phyloP scores from a whole-genome alignment of 352 stramenopile species.

The Phytopythium sindhum region DNA sequence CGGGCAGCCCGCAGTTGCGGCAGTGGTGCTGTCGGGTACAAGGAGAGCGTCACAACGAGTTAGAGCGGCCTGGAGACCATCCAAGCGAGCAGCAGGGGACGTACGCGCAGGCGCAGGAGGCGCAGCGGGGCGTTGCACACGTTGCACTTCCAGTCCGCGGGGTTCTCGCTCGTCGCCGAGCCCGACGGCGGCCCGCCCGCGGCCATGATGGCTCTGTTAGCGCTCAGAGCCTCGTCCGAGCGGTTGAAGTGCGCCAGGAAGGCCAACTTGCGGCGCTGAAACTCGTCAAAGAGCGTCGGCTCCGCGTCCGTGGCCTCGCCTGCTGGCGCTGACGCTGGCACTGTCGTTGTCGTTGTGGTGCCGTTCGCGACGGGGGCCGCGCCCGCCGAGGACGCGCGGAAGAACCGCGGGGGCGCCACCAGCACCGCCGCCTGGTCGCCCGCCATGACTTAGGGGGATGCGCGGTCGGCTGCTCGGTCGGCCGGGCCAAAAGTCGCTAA shows the following conservation, averaged over 20 bases:
- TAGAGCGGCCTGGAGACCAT: not conserved
- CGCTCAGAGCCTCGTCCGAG: constrained; percentile 7
- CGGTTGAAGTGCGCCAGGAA: constrained; percentile 50
- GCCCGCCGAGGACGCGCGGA: not conserved
- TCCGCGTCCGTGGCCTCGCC: constrained; percentile 17
- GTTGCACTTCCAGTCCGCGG: constrained; percentile 53
- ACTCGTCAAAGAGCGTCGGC: constrained; percentile 27
- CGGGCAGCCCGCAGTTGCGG: constrained; percentile 56
- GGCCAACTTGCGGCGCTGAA: constrained; percentile 44
- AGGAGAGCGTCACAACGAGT: not conserved
- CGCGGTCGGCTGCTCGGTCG: not conserved
- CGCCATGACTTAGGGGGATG: not conserved
- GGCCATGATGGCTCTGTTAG: constrained; percentile 11
- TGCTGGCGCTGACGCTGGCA: not conserved
- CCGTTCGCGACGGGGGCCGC: constrained; percentile 2
- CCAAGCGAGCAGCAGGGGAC: constrained; percentile 14
- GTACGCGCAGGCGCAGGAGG: constrained; percentile 45
- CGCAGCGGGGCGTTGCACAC: constrained; percentile 58
- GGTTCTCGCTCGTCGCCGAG: constrained; percentile 9
- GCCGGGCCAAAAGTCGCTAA: not conserved
- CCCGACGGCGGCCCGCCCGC: constrained; percentile 2
- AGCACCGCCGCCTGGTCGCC: constrained; percentile 4
- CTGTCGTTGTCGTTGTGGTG: not conserved
- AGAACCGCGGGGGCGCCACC: not conserved
- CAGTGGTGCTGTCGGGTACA: constrained; percentile 44